These are phyloP conservation scores for Cystobasidium ongulense DNA, from an alignment of 768 basidiomycete genomes.

Conservation along the genomic window DNA sequence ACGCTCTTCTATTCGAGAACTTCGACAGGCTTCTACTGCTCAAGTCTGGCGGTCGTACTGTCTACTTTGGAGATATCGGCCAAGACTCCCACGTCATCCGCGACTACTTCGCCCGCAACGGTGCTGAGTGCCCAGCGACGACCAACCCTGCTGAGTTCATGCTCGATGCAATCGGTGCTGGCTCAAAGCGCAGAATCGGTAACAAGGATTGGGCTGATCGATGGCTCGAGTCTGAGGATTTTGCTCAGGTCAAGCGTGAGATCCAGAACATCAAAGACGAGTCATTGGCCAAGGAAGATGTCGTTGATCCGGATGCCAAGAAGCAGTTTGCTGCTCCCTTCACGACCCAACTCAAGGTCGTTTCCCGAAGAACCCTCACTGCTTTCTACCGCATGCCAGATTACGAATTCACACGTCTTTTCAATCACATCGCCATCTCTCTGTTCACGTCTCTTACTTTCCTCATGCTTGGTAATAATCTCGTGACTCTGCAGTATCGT, in stretches of 20 bases:
- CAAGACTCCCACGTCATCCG: constrained; percentile 60
- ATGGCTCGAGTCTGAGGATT: constrained; percentile 56
- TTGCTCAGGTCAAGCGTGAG: constrained; percentile 52
- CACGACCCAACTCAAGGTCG: constrained; percentile 62
- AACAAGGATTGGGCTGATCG: constrained; percentile 55
- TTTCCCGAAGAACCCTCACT: constrained; percentile 59
- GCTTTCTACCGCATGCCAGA: constrained; percentile 76
- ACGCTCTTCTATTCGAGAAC: constrained; percentile 69
- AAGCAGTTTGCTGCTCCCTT: constrained; percentile 60
- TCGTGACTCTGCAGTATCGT: constrained; percentile 66
- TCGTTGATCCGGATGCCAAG: constrained; percentile 47
- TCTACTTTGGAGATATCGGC: constrained; percentile 89
- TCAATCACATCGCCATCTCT: constrained; percentile 59
- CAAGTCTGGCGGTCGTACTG: constrained; percentile 74
- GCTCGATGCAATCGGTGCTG: constrained; percentile 63
- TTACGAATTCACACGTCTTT: constrained; percentile 74
- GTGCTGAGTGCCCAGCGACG: constrained; percentile 64
- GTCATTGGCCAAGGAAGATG: constrained; percentile 49
- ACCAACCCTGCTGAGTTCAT: constrained; percentile 56
- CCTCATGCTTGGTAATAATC: constrained; percentile 60
- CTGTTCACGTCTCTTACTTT: constrained; percentile 69
- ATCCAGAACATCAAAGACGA: constrained; percentile 51
- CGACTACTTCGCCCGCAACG: constrained; percentile 66
- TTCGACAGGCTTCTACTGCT: constrained; percentile 57
- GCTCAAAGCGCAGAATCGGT: constrained; percentile 55